Evolutionary conservation across 148 eudicot genomes (phyloP).

Genomic region (Camellia granthamiana): DNA sequence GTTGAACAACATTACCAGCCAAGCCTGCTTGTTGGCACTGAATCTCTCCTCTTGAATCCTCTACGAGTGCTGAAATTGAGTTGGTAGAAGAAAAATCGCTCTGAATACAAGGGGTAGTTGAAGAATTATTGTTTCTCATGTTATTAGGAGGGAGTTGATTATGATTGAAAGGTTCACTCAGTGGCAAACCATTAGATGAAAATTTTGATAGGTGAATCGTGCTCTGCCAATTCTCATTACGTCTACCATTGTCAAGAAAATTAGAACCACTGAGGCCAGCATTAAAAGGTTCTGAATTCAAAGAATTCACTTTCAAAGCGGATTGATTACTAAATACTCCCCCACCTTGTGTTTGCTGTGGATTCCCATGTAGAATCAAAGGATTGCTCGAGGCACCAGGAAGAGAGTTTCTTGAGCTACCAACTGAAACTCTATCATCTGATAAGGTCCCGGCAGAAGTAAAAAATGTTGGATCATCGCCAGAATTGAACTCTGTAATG

Average conservation of each 20-base stretch:
- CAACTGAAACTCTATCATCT: constrained; percentile 9
- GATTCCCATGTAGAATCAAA: constrained; percentile 24
- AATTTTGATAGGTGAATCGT: constrained; percentile 23
- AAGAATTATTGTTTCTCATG: constrained; percentile 20
- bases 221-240: constrained; percentile 25
- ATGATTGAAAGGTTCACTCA: constrained; percentile 19
- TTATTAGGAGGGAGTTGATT: constrained; percentile 22
- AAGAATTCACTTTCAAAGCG: constrained; percentile 23
- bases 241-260: constrained; percentile 23
- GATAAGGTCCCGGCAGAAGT: constrained; percentile 3
- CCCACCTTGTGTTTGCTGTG: constrained; percentile 15
- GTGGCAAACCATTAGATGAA: constrained; percentile 23
- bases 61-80: constrained; percentile 36
- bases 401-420: constrained; percentile 24
- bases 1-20: constrained; percentile 23
- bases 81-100: constrained; percentile 29
- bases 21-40: constrained; percentile 25
- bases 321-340: constrained; percentile 30
- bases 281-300: constrained; percentile 25
- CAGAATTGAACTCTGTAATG: constrained; percentile 22
- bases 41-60: constrained; percentile 36
- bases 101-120: constrained; percentile 23
- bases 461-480: constrained; percentile 23
- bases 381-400: constrained; percentile 18
- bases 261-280: constrained; percentile 26